A percentile compares a stretch with the other conserved stretches of the same genome.
Evolutionary conservation across 2,329 filamentous ascomycete genomes (phyloP).

Genomic region (Neofusicoccum sp.): DNA sequence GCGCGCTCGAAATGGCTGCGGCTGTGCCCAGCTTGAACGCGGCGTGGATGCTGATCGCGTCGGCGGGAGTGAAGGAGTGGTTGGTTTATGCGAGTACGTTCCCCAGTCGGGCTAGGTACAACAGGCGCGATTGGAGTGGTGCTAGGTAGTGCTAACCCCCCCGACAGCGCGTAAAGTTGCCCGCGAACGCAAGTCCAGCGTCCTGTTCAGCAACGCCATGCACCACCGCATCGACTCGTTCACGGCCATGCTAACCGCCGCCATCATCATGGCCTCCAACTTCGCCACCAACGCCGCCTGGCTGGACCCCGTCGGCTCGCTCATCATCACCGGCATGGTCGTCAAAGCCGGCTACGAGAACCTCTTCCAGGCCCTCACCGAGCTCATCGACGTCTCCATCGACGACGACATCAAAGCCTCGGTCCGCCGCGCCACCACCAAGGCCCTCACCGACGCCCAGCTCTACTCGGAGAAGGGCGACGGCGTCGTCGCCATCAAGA

Average conservation of each 20-base stretch:
- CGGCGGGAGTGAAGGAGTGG: conserved; percentile 94
- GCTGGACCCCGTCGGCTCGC: conserved; percentile 90
- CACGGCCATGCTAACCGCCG: conserved; percentile 89
- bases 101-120: neutral
- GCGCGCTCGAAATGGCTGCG: conserved; percentile 48
- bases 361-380: conserved; percentile 77
- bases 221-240: conserved; percentile 96
- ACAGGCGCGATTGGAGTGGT: neutral
- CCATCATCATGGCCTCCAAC: conserved; percentile 88
- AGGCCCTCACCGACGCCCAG: conserved; percentile 30
- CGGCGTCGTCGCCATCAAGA: conserved; percentile 61
- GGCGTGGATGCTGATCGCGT: conserved; percentile 89
- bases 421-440: conserved; percentile 64
- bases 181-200: conserved; percentile 88
- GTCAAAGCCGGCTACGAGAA: conserved; percentile 88
- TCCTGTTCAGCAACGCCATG: conserved; percentile 92
- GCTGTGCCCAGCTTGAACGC: conserved; percentile 81
- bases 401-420: conserved; percentile 79
- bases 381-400: conserved; percentile 88
- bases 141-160: conserved; percentile 35
- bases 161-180: conserved; percentile 87
- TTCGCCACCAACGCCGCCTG: conserved; percentile 82
- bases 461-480: neutral
- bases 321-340: conserved; percentile 92
- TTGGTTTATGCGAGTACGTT: conserved; percentile 85